Evolutionary conservation across 2,329 filamentous ascomycete species (phyloP), one percentile per base, ranked within the genome.

Genomic region (Tolypocladium nubicola): DNA sequence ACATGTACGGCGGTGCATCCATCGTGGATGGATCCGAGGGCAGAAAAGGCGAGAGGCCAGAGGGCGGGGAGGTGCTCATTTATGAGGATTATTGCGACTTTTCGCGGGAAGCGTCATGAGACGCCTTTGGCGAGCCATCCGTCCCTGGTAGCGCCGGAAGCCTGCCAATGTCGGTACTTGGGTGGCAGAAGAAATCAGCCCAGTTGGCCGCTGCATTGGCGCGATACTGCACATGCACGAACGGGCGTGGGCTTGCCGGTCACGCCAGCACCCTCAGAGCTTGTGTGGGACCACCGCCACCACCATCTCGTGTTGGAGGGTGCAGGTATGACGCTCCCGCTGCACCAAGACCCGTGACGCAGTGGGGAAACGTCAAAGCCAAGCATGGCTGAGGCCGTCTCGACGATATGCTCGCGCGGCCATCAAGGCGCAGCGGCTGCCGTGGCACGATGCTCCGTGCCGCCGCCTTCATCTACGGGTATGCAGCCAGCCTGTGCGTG

Each of bases 241-340:
- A 52, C 21, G 21, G 52, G 16, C 39, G 52, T n/a, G 19, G 37
- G 30, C 26, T 30, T 33, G 37, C 52, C 50, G 13, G 52, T 53
- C 52, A 53, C 38, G 52, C 52, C 52, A 49, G 35, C 30, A 37
- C 40, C 57, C 47, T 49, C 49, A 55, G 39, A 53, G 52, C 37
- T 41, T 19, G 52, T n/a, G 52, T 41, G 52, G 52, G 39, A 53
- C 52, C 23, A 52, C 57, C 30, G 52, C 45, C 52, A 53, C 55
- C 57, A 56, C 45, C 56, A 52, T 52, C 21, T 59, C 53, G 59
- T 57, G 55, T 54, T 56, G 56, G 57, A 55, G 56, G 56, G 45
- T n/a, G 26, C 47, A 19, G 55, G 53, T 33, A 56, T 58, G 57
- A 55, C 57, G 55, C 58, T 60, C 23, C 50, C 41, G 57, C 59